Base-by-base conservation (phyloP, 495 filamentous ascomycete genomes). In the Terfezia boudieri region DNA sequence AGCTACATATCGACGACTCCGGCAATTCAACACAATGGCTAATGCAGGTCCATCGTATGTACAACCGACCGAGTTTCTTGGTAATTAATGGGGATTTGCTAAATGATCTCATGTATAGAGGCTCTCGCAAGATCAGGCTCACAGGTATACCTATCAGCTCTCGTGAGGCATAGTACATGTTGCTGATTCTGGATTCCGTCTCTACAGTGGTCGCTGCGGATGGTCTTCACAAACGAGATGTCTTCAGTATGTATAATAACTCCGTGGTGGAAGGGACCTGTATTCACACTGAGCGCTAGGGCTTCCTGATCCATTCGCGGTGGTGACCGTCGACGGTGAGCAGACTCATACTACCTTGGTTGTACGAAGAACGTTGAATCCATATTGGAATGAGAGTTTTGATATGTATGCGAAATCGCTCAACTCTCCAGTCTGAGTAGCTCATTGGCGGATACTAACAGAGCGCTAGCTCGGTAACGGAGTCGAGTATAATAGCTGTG, bases 371-470 rank as follows among this genome's bases (percentile, higher is more conserved):
- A 96, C 90, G 2, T 70, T 98, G 70, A 96, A 94, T 66, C 90
- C 90, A 22, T 98, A 98, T 65, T 98, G 90, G 90, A 98, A 98
- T 68, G 92, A 98, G 70, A 84, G 77, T 61, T 98, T 98, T 69
- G 90, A 98, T 67, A 76, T 96, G 92, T 96, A 79, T 59, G 77
- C 37, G 64, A 58, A 50, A 56, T 32, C 37, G 49, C 48, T 50
- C 43, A 10, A 17, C 9, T 52, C 48, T 51, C 50, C 53, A 59
- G 26, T 7, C 26, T 32, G 26, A 32, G 26, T 32, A 32, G 26
- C 26, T 32, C 26, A 32, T 32, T 37, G 17, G 52, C 56, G 62
- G 36, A 61, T 32, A 20, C 51, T 53, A 36, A 32, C 51, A n/a
- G 49, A 22, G 37, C 22, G 20, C 11, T 66, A 95, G 88, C 71